A percentile compares a stretch with the other conserved stretches of the same genome.
Evolutionary conservation across 345 rosid genomes (phyloP).

Genomic region (Lagerstroemia speciosa): DNA sequence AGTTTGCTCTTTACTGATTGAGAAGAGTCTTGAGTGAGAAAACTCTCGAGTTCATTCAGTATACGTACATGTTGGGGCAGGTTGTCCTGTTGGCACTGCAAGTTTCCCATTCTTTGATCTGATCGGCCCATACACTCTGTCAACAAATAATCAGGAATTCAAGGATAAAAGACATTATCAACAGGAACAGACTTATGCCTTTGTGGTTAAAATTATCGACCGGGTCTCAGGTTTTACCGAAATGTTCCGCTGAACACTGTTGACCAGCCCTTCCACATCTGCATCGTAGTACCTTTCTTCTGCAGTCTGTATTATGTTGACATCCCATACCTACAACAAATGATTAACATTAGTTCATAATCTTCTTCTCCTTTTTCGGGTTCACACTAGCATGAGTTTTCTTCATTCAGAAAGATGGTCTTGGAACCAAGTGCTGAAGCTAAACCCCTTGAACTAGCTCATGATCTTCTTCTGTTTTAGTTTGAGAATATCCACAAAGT

Average conservation of each 20-base stretch:
- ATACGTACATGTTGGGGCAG: slow-evolving; percentile 66
- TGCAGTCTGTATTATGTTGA: slow-evolving; percentile 56
- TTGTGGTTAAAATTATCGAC: not conserved
- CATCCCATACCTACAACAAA: slow-evolving; percentile 63
- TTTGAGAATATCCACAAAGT: not conserved
- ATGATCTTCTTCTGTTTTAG: not conserved
- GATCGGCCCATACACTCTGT: slow-evolving; percentile 62
- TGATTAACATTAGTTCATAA: not conserved
- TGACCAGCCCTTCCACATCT: slow-evolving; percentile 39
- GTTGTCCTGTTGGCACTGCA: slow-evolving; percentile 44
- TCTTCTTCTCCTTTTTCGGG: no score
- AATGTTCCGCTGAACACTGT: slow-evolving; percentile 57
- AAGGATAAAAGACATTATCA: not conserved
- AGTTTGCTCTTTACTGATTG: not conserved
- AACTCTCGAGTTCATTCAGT: not conserved
- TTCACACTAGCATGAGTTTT: no score
- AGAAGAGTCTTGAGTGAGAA: no score
- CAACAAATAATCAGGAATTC: not conserved
- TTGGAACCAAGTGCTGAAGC: no score
- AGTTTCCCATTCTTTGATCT: slow-evolving; percentile 55
- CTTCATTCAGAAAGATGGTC: no score
- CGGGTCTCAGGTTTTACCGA: slow-evolving; percentile 28
- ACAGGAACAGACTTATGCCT: not conserved
- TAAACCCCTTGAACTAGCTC: no score
- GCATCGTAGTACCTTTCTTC: slow-evolving; percentile 44